Evolutionary conservation across 345 rosid species (phyloP).

Genomic region (Excoecaria cochinchinensis): DNA sequence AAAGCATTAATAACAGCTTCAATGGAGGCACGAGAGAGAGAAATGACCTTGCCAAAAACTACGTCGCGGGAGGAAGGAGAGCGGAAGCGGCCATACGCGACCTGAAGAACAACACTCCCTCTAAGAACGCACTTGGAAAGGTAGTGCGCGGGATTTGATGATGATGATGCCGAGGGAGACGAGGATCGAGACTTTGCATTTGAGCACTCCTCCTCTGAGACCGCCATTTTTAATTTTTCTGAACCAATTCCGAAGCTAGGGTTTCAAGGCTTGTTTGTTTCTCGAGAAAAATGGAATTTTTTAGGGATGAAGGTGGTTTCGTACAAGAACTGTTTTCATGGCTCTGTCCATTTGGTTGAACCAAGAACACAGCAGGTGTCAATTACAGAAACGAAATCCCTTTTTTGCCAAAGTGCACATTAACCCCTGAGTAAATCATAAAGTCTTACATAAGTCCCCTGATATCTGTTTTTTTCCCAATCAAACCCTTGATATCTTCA

Average conservation of each 20-base stretch:
- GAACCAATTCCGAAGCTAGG: background rate
- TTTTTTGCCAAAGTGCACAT: no score
- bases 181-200: slow-evolving; percentile 68
- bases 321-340: background rate
- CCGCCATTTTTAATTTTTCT: slow-evolving; percentile 53
- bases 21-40: background rate
- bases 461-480: no score
- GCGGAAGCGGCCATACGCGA: slow-evolving; percentile 78
- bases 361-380: background rate
- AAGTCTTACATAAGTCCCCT: no score
- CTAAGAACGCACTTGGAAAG: slow-evolving; percentile 88
- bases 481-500: no score
- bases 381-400: no score
- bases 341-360: background rate
- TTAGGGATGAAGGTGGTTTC: background rate
- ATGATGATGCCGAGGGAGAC: slow-evolving; percentile 38
- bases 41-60: slow-evolving; percentile 79
- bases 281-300: slow-evolving; percentile 5
- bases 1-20: background rate
- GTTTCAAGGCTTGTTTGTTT: slow-evolving; percentile 8
- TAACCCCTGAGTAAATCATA: no score
- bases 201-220: slow-evolving; percentile 90
- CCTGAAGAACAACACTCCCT: slow-evolving; percentile 85
- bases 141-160: slow-evolving; percentile 50
- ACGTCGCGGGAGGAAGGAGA: slow-evolving; percentile 61